Percentiles rank a stretch among this genome's conserved stretches.
These are phyloP conservation scores for Trichoderma orchidacearum DNA, from an alignment of 495 filamentous ascomycete genomes.

Conservation along the genomic window DNA sequence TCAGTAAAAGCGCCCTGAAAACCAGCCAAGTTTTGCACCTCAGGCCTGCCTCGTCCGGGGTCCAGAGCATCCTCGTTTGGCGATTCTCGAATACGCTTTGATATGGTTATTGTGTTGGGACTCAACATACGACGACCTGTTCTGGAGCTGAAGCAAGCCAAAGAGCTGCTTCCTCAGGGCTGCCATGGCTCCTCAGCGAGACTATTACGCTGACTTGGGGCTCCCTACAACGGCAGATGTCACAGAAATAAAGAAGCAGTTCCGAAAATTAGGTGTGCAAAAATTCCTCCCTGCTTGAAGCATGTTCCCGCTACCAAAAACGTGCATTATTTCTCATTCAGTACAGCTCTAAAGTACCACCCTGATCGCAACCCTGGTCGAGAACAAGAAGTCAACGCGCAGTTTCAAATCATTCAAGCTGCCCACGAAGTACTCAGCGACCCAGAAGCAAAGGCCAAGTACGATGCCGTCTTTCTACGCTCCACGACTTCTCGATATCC, in stretches of 20 bases:
- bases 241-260: slow-evolving; percentile 73
- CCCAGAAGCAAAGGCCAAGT: slow-evolving; percentile 49
- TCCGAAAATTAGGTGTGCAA: slow-evolving; percentile 61
- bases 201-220: slow-evolving; percentile 83
- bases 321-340: not conserved
- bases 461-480: slow-evolving; percentile 52
- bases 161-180: not conserved
- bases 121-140: not conserved
- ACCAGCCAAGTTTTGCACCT: too few species aligned
- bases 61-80: not conserved
- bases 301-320: not conserved
- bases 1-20: too few species aligned
- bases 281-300: not conserved
- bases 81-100: not conserved
- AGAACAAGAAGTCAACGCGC: slow-evolving; percentile 55
- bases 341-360: slow-evolving; percentile 66
- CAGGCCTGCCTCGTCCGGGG: too few species aligned
- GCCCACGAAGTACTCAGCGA: slow-evolving; percentile 77
- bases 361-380: slow-evolving; percentile 80
- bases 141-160: not conserved
- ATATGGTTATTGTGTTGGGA: not conserved
- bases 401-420: slow-evolving; percentile 44
- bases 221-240: slow-evolving; percentile 45
- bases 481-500: slow-evolving; percentile 17
- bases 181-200: slow-evolving; percentile 19